Conservation (phyloP, 768 basidiomycete species). For the Tylopilus intermedius region DNA sequence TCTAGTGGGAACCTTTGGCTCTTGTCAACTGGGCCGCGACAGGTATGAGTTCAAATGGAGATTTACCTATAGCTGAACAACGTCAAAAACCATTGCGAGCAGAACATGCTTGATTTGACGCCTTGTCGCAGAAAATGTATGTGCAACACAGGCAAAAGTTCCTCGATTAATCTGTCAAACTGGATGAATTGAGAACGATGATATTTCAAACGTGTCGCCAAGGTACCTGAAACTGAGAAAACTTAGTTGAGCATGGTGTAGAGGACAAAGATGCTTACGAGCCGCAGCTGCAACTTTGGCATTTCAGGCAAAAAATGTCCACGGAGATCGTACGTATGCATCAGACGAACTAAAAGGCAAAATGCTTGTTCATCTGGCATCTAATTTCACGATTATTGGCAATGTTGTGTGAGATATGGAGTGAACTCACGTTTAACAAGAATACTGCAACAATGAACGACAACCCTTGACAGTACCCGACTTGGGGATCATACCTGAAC, state of each 20-base stretch:
- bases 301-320: constrained; percentile 99
- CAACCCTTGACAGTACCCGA: constrained; percentile 96
- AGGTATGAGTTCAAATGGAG: not conserved
- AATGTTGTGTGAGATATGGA: not conserved
- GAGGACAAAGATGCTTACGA: constrained; percentile 45
- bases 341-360: constrained; percentile 86
- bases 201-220: constrained; percentile 2
- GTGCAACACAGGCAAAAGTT: constrained; percentile 86
- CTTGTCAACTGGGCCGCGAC: not conserved
- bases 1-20: constrained; percentile 79
- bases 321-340: constrained; percentile 94
- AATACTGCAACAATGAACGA: constrained; percentile 95
- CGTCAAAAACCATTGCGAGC: constrained; percentile 98
- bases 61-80: constrained; percentile 89
- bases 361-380: constrained; percentile 99
- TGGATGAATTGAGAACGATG: constrained; percentile 32
- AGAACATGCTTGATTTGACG: constrained; percentile 97
- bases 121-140: constrained; percentile 92
- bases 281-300: constrained; percentile 91
- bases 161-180: constrained; percentile 94
- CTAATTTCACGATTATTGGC: constrained; percentile 36
- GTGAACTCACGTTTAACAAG: constrained; percentile 70
- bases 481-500: constrained; percentile 78
- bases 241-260: not conserved
- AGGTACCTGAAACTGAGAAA: constrained; percentile 55